A percentile compares a stretch with the other conserved stretches of the same genome.
phyloP scores from a whole-genome alignment of 345 rosid genomes.

The Erodium maritimum region DNA sequence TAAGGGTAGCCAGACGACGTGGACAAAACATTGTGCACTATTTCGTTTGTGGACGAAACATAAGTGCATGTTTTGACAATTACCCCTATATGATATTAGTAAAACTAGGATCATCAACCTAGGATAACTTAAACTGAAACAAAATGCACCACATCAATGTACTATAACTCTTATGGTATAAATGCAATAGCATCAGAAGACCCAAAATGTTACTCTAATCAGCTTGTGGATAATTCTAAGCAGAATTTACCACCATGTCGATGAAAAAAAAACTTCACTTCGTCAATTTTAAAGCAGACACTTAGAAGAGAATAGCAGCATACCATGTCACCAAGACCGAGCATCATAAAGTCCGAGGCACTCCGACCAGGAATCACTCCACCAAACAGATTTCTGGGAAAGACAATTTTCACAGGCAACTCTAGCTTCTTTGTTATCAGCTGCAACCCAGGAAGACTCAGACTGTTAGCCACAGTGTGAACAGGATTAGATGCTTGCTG shows the following conservation, averaged over 20 bases:
- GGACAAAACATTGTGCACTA: too few species aligned
- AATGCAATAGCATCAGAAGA: background rate
- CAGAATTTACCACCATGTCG: background rate
- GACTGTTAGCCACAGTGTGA: conserved; percentile 82
- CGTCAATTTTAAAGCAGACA: background rate
- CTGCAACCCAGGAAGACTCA: conserved; percentile 92
- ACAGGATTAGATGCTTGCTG: conserved; percentile 94
- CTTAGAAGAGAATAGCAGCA: background rate
- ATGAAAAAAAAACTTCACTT: background rate
- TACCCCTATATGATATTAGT: too few species aligned
- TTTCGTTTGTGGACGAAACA: too few species aligned
- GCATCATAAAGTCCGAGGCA: conserved; percentile 85
- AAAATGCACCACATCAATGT: too few species aligned
- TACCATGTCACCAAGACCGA: conserved; percentile 99
- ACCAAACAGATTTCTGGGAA: conserved; percentile 74
- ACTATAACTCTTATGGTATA: too few species aligned
- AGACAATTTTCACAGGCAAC: conserved; percentile 85
- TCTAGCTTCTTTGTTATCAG: conserved; percentile 89
- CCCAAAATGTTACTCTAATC: background rate
- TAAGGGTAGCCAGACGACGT: too few species aligned
- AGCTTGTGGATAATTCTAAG: background rate
- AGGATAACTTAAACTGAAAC: too few species aligned
- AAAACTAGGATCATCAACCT: too few species aligned
- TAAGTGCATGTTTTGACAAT: too few species aligned
- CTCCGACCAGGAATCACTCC: conserved; percentile 50